phyloP scores from a whole-genome alignment of 2,329 filamentous ascomycete species.

The Cryoendolithus antarcticus region DNA sequence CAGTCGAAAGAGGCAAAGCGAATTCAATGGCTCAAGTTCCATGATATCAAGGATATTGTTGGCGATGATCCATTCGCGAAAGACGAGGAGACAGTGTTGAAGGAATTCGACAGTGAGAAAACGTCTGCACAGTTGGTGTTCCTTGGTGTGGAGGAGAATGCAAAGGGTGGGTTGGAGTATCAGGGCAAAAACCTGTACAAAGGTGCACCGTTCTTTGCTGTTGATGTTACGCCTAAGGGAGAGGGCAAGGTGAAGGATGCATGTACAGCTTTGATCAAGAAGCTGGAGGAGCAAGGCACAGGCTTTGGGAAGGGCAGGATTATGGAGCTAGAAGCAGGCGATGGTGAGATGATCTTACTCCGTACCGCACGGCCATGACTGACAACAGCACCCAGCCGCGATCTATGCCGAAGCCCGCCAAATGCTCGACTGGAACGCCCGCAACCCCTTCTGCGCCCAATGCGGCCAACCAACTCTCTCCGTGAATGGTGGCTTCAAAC shows the following conservation, averaged over 20 bases:
- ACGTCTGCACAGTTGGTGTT: conserved; percentile 66
- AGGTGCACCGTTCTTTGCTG: conserved; percentile 74
- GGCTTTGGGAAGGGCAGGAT: conserved; percentile 56
- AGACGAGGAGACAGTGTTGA: conserved; percentile 60
- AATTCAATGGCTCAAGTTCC: conserved; percentile 56
- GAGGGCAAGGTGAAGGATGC: conserved; percentile 42
- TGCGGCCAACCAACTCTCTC: conserved; percentile 76
- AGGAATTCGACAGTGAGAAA: conserved; percentile 58
- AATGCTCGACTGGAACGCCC: conserved; percentile 84
- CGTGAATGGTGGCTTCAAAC: conserved; percentile 68
- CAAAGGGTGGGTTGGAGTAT: conserved; percentile 44
- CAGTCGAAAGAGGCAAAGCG: conserved; percentile 25
- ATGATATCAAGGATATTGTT: conserved; percentile 59
- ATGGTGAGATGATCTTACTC: conserved; percentile 36
- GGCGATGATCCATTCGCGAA: conserved; percentile 58
- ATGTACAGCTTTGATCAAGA: conserved; percentile 48
- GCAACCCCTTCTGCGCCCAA: conserved; percentile 82
- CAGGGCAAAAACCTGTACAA: conserved; percentile 55
- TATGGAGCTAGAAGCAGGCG: conserved; percentile 46
- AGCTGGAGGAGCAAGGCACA: conserved; percentile 48
- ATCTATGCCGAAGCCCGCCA: conserved; percentile 83
- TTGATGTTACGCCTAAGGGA: conserved; percentile 67
- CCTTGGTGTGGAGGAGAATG: conserved; percentile 64
- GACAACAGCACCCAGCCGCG: conserved; percentile 46
- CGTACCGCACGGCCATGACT: not conserved